Base-by-base conservation (phyloP, 2,329 filamentous ascomycete species). In the Intubia oerlemansii region DNA sequence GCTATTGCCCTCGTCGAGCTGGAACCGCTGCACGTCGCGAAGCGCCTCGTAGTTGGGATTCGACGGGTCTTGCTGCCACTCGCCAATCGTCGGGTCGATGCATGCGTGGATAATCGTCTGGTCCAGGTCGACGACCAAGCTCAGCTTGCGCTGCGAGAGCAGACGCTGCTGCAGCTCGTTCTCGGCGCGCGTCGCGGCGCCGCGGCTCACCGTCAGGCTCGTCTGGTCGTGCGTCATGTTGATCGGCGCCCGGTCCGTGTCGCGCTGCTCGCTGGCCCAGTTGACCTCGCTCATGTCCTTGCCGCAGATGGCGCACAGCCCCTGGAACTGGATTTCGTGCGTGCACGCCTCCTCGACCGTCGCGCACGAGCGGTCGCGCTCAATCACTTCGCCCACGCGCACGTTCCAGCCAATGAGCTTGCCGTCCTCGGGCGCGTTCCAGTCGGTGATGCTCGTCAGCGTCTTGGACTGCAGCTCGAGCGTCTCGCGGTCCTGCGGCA, bases 81-180 rank as follows among this genome's bases (percentile, higher is more conserved):
- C 85, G 37, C 75, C 82, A 31, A 98, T 74, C 1, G 88, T 98
- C 6, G 84, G 85, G 41, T 98, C 88, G 43, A 95, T 90, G 36
- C 82, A 92, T 16, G 88, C 88, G 49, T 98, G 88, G 39, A 98
- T 98, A 43, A 98, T 88, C 32, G 88, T 98, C 56, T 95, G 85
- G 47, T 98, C 88, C 31, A 98, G 60, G 59, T 98, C 88, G 41
- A 98, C 88, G 16, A 98, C 88, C 25, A 98, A 62, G 25, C 79
- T 91, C 25, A 98, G 63, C 53, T 91, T 92, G 40, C 76, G 69
- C 36, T 76, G 67, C 34, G 71, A 62, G 24, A 98, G 57, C 24
- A 98, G 59, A 13, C 85, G 72, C 35, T 71, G 66, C 54, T 93
- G 91, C 10, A 81, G 66, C 41, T 91, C 77, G 45, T 84, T 72